Percentiles rank a stretch among this genome's conserved stretches.
Conservation (phyloP, 148 eudicot genomes). For the Amaranthus hypochondriacus region DNA sequence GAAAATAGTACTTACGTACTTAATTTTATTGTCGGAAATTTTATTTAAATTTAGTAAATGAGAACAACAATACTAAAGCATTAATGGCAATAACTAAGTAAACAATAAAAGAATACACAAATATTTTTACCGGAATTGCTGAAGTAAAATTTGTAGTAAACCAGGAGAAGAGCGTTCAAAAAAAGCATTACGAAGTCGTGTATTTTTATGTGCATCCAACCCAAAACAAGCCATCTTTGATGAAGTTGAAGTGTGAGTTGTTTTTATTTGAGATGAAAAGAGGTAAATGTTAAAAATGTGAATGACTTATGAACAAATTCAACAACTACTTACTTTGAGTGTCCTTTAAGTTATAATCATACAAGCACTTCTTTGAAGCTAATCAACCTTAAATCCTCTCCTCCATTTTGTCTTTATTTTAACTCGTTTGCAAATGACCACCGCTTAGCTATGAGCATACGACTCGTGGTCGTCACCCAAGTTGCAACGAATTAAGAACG, state of each 20-base stretch:
- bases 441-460: too few relatives aligned
- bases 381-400: constrained; percentile 1
- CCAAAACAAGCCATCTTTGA: constrained; percentile 29
- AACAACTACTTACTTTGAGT: constrained; percentile 20
- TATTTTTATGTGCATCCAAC: constrained; percentile 7
- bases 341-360: constrained; percentile 29
- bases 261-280: constrained; percentile 12
- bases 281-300: constrained; percentile 1
- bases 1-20: too few relatives aligned
- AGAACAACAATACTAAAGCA: background rate
- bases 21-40: too few relatives aligned
- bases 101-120: background rate
- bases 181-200: constrained; percentile 15
- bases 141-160: constrained; percentile 30
- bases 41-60: too few relatives aligned
- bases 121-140: constrained; percentile 21
- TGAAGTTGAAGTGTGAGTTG: background rate
- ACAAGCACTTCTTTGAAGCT: constrained; percentile 26
- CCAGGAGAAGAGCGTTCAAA: constrained; percentile 35
- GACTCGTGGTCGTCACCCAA: too few relatives aligned
- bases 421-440: background rate
- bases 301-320: constrained; percentile 23
- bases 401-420: background rate
- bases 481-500: too few relatives aligned
- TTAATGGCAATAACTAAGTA: background rate